Conservation (phyloP, 2,329 filamentous ascomycete genomes). For the Verticillium longisporum region DNA sequence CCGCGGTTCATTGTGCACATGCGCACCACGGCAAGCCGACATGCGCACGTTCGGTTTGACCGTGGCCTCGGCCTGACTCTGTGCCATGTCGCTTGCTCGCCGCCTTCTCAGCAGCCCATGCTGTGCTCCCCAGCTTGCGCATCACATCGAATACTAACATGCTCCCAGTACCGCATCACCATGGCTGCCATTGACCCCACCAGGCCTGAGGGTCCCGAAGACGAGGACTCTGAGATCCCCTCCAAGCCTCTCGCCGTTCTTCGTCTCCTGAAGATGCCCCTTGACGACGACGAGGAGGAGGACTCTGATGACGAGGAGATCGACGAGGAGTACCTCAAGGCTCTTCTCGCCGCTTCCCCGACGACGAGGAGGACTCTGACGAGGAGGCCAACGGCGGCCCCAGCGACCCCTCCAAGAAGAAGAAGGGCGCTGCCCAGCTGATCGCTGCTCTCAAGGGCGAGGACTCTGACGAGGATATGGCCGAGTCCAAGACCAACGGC, state of each 20-base stretch:
- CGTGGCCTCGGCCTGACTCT: neutral
- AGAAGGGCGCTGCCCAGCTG: constrained; percentile 59
- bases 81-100: neutral
- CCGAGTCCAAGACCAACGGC: constrained; percentile 56
- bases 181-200: constrained; percentile 97
- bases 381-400: constrained; percentile 73
- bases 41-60: neutral
- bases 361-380: constrained; percentile 45
- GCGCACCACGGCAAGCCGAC: neutral
- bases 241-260: constrained; percentile 72
- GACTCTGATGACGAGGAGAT: constrained; percentile 51
- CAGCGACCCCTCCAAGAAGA: constrained; percentile 83
- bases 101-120: neutral
- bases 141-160: constrained; percentile 17
- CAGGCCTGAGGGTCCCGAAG: constrained; percentile 65
- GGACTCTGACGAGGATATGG: constrained; percentile 59
- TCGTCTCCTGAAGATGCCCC: constrained; percentile 75
- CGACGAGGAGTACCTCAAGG: constrained; percentile 58
- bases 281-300: constrained; percentile 39
- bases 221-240: constrained; percentile 55
- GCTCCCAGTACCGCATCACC: constrained; percentile 79
- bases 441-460: constrained; percentile 58
- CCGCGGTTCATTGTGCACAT: neutral
- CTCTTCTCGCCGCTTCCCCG: constrained; percentile 46
- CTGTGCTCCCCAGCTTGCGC: neutral